Evolutionary conservation across 768 basidiomycete genomes (phyloP).

Genomic region (Pisolithus albus): DNA sequence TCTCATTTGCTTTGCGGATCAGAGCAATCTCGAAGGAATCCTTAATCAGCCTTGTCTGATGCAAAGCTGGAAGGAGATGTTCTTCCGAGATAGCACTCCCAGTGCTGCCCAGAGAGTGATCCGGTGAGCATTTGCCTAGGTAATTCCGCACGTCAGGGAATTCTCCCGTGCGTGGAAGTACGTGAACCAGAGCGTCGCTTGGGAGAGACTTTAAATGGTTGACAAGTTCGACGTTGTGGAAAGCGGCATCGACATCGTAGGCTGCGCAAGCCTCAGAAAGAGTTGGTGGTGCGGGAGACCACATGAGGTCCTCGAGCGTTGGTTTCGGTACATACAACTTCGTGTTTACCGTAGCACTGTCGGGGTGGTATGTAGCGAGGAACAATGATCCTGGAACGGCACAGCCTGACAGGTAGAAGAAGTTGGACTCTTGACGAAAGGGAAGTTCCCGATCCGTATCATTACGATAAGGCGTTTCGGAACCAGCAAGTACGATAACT

Average conservation of each 20-base stretch:
- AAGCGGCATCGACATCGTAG: slow-evolving; percentile 56
- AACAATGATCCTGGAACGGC: slow-evolving; percentile 64
- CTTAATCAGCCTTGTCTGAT: slow-evolving; percentile 75
- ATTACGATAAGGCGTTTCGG: slow-evolving; percentile 55
- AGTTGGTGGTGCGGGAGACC: slow-evolving; percentile 80
- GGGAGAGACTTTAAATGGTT: slow-evolving; percentile 38
- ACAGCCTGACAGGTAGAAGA: slow-evolving; percentile 82
- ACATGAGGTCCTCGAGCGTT: slow-evolving; percentile 71
- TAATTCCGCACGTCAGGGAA: slow-evolving; percentile 11
- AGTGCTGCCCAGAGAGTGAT: no score
- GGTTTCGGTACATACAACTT: slow-evolving; percentile 77
- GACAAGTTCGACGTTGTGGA: slow-evolving; percentile 42
- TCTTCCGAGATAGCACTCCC: slow-evolving; percentile 40
- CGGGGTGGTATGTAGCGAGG: slow-evolving; percentile 50
- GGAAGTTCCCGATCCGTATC: slow-evolving; percentile 81
- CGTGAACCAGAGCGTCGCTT: slow-evolving; percentile 58
- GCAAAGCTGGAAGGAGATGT: slow-evolving; percentile 73
- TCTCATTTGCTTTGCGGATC: slow-evolving; percentile 75
- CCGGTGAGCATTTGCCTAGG: background rate
- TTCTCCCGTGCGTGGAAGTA: slow-evolving; percentile 39
- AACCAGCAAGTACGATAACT: slow-evolving; percentile 62
- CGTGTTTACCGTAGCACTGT: slow-evolving; percentile 39
- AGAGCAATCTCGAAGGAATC: slow-evolving; percentile 62
- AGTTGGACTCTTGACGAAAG: slow-evolving; percentile 79
- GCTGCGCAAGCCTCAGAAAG: slow-evolving; percentile 46